These are phyloP conservation scores for Cryptococcus neoformans DNA, from an alignment of 1,284 basidiomycete genomes.

Conservation along the genomic window DNA sequence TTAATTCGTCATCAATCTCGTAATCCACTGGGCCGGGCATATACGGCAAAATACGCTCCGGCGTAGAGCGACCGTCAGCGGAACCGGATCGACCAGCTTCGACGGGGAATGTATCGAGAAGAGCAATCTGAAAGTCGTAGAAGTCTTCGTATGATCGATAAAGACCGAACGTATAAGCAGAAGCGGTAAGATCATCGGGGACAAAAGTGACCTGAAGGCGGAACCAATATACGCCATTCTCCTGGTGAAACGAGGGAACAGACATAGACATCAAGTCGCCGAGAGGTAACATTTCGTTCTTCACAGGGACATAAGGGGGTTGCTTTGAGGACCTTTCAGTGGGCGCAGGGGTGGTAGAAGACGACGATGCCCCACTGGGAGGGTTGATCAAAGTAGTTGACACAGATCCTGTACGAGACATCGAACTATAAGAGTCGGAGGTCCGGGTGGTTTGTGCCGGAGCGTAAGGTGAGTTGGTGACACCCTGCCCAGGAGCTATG, in stretches of 20 bases:
- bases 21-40: conserved; percentile 88
- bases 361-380: conserved; percentile 4
- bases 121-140: conserved; percentile 91
- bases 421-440: conserved; percentile 12
- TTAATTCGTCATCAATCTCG: conserved; percentile 80
- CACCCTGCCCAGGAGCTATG: conserved; percentile 51
- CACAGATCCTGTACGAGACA: conserved; percentile 34
- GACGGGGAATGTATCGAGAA: conserved; percentile 79
- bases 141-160: conserved; percentile 98
- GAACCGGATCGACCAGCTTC: conserved; percentile 69
- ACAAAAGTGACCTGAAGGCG: conserved; percentile 85
- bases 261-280: conserved; percentile 85
- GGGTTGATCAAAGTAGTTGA: conserved; percentile 13
- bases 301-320: conserved; percentile 33
- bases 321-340: conserved; percentile 1
- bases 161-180: conserved; percentile 77
- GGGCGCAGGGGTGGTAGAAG: conserved; percentile 5
- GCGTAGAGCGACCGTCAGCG: conserved; percentile 41
- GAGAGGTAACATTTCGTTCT: conserved; percentile 58
- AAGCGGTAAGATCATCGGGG: conserved; percentile 63
- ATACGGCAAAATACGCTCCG: conserved; percentile 77
- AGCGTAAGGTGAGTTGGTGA: conserved; percentile 42
- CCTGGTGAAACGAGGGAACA: conserved; percentile 94
- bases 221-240: conserved; percentile 98
- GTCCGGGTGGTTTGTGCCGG: conserved; percentile 16